Conservation (phyloP, 176 grass and related monocot genomes). For the Phoenix roebelenii region DNA sequence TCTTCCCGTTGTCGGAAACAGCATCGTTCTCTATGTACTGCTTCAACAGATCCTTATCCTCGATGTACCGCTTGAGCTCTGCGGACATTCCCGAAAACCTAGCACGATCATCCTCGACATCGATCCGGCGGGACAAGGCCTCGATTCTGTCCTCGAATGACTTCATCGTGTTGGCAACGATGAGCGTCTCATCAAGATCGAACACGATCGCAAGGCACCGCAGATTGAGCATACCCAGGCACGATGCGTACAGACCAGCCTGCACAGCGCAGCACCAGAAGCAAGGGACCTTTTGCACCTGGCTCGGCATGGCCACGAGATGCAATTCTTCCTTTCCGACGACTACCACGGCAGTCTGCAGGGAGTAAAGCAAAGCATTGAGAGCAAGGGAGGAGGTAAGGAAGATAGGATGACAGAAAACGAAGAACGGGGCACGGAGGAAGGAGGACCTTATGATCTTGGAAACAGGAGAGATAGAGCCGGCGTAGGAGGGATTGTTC, state of each 20-base stretch:
- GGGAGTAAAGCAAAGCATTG: slow-evolving; percentile 3
- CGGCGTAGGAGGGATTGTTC: slow-evolving; percentile 39
- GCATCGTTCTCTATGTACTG: slow-evolving; percentile 71
- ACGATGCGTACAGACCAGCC: slow-evolving; percentile 50
- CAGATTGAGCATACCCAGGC: slow-evolving; percentile 74
- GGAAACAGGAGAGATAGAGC: slow-evolving; percentile 71
- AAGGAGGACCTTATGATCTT: slow-evolving; percentile 55
- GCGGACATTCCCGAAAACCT: slow-evolving; percentile 77
- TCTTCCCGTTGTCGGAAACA: slow-evolving; percentile 51
- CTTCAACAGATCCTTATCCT: slow-evolving; percentile 75
- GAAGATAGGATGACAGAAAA: no score
- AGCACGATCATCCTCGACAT: slow-evolving; percentile 59
- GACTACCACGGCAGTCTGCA: slow-evolving; percentile 72
- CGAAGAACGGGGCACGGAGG: background rate
- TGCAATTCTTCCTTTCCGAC: slow-evolving; percentile 83
- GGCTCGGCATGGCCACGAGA: slow-evolving; percentile 88
- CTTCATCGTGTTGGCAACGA: slow-evolving; percentile 96
- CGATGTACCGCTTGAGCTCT: slow-evolving; percentile 85
- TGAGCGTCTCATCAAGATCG: slow-evolving; percentile 93
- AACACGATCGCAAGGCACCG: slow-evolving; percentile 90
- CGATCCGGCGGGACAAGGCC: slow-evolving; percentile 57
- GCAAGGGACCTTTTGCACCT: slow-evolving; percentile 55
- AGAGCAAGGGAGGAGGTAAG: background rate
- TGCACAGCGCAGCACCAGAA: slow-evolving; percentile 94
- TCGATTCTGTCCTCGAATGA: slow-evolving; percentile 79